Conservation (phyloP, 1,284 basidiomycete genomes). For the Hymenochaete sp. region DNA sequence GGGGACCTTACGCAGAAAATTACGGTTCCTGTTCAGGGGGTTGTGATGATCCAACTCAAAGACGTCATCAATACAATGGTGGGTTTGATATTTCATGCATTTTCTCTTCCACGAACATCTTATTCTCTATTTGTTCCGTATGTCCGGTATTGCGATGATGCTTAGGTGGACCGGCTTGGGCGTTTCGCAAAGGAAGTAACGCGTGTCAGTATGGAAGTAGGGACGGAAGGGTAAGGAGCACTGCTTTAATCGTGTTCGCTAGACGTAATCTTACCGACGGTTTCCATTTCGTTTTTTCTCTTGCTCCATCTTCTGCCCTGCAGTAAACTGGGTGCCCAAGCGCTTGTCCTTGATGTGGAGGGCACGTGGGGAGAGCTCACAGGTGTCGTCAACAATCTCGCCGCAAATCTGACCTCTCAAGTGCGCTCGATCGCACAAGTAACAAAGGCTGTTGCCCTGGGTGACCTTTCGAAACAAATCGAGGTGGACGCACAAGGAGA, state of each 20-base stretch:
- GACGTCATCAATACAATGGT: slow-evolving; percentile 98
- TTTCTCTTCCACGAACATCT: slow-evolving; percentile 16
- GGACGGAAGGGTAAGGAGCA: slow-evolving; percentile 65
- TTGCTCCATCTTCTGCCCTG: slow-evolving; percentile 5
- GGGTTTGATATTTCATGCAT: slow-evolving; percentile 20
- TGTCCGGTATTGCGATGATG: slow-evolving; percentile 7
- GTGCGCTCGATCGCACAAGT: slow-evolving; percentile 92
- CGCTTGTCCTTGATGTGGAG: slow-evolving; percentile 86
- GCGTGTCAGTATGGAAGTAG: slow-evolving; percentile 85
- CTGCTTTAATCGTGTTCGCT: slow-evolving; percentile 16
- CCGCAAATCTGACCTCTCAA: slow-evolving; percentile 92
- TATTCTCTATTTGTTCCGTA: slow-evolving; percentile 6
- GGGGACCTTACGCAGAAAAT: slow-evolving; percentile 96
- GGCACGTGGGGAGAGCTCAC: slow-evolving; percentile 92
- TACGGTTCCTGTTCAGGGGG: slow-evolving; percentile 91
- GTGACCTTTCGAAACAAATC: slow-evolving; percentile 93
- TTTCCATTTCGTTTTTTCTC: slow-evolving; percentile 11
- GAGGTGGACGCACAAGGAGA: slow-evolving; percentile 96
- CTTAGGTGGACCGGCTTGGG: slow-evolving; percentile 64
- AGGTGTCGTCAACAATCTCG: slow-evolving; percentile 83
- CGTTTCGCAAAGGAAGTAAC: slow-evolving; percentile 82
- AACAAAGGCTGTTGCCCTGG: slow-evolving; percentile 95
- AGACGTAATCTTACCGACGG: slow-evolving; percentile 16
- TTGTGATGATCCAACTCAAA: slow-evolving; percentile 96
- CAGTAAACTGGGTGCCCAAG: slow-evolving; percentile 86